Evolutionary conservation across 352 stramenopile species (phyloP).

Genomic region (Globisporangium lucens): DNA sequence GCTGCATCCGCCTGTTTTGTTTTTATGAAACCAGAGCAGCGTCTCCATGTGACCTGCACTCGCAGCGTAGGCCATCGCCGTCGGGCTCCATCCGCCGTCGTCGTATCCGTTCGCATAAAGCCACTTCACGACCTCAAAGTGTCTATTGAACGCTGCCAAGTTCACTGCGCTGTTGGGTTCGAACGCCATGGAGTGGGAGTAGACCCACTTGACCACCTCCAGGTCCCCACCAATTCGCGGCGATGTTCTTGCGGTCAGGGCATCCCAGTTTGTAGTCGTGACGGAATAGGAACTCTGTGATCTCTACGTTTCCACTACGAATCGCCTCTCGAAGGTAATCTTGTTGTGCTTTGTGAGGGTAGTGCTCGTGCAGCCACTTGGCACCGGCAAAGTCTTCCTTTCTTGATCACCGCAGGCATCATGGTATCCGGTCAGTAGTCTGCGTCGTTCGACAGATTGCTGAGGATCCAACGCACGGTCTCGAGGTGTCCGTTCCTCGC

Average conservation of each 20-base stretch:
- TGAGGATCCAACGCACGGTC: neutral
- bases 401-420: no score
- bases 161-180: neutral
- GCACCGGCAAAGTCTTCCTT: neutral
- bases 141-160: neutral
- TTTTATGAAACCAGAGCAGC: neutral
- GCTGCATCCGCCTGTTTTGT: neutral
- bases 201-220: no score
- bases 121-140: neutral
- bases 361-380: neutral
- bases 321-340: no score
- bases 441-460: neutral
- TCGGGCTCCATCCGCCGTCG: neutral
- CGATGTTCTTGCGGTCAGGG: no score
- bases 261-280: neutral
- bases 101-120: neutral
- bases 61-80: neutral
- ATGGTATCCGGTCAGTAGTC: neutral
- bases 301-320: neutral
- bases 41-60: neutral
- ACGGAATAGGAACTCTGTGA: neutral
- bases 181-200: neutral
- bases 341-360: no score
- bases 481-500: neutral
- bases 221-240: no score